Evolutionary conservation across 257 asterid genomes (phyloP).

Genomic region (Paraleonurus japonicus): DNA sequence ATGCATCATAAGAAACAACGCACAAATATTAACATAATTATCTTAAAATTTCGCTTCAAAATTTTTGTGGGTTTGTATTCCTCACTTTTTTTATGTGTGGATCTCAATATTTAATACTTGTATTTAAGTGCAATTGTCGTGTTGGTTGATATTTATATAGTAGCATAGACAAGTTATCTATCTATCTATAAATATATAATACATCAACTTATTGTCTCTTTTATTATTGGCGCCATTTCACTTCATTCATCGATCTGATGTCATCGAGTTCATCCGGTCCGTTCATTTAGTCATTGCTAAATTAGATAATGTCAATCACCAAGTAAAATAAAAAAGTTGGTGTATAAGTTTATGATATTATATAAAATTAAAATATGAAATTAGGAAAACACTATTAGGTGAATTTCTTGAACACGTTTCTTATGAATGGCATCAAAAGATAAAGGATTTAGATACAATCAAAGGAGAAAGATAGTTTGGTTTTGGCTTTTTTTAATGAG

Average conservation of each 20-base stretch:
- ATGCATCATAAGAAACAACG: too few species aligned
- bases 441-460: neutral
- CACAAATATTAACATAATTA: neutral
- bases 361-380: too few species aligned
- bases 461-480: neutral
- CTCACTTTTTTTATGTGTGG: neutral
- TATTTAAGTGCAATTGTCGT: neutral
- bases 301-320: too few species aligned
- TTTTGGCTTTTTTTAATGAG: neutral
- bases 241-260: too few species aligned
- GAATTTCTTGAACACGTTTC: neutral
- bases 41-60: neutral
- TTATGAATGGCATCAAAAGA: neutral
- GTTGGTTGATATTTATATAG: neutral
- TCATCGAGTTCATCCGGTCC: too few species aligned
- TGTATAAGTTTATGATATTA: too few species aligned
- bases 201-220: too few species aligned
- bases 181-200: too few species aligned
- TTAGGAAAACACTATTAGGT: neutral
- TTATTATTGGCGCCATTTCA: too few species aligned
- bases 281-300: too few species aligned
- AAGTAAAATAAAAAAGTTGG: too few species aligned
- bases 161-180: neutral
- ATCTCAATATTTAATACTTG: neutral
- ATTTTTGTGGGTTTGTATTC: neutral